Base-by-base conservation (phyloP, 371 early-diverging fungal genomes). In the Mucor saturninus region DNA sequence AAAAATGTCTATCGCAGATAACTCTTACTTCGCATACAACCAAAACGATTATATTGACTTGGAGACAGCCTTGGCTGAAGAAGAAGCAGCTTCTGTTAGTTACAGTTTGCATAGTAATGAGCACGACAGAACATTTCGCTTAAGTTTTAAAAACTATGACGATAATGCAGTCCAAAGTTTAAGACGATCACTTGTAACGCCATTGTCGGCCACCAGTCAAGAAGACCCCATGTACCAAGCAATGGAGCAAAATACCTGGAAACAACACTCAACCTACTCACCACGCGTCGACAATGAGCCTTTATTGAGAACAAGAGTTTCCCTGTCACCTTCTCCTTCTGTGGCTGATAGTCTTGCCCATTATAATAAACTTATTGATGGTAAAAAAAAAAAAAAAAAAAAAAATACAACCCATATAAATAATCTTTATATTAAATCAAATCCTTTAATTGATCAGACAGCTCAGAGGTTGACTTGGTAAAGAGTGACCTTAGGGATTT, bases 81-180 rank as follows among this genome's bases (percentile, higher is more conserved):
- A 67, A n/a, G 62, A 61, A 40, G 14, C 52, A 21, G 35, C 48
- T 30, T 46, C 49, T 13, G 8, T 53, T 7, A 30, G 10, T 35
- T 26, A 46, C 15, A 7, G 53, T 31, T 29, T 29, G 29, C 37
- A 52, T 45, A 21, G 57, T 11, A 51, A 53, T 51, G 48, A 9
- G 11, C 14, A 53, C 50, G 31, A 10, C 14, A 55, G 40, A 32
- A 31, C 42, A 60, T 51, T 61, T 8, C 15, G 21, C 3, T 9
- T 46, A 21, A 67, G 59, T 38, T 54, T 67, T 31, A 56, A 54
- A 38, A 67, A 58, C 30, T 52, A 62, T 14, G 68, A 67, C 32
- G 62, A 57, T 2, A 26, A 38, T 13, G 62, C 57, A 21, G 29
- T 56, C 13, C 58, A 62, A 39, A 28, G 37, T 26, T 35, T 67